Conservation (phyloP, 805 yeast genomes). For the Komagataella pseudopastoris region DNA sequence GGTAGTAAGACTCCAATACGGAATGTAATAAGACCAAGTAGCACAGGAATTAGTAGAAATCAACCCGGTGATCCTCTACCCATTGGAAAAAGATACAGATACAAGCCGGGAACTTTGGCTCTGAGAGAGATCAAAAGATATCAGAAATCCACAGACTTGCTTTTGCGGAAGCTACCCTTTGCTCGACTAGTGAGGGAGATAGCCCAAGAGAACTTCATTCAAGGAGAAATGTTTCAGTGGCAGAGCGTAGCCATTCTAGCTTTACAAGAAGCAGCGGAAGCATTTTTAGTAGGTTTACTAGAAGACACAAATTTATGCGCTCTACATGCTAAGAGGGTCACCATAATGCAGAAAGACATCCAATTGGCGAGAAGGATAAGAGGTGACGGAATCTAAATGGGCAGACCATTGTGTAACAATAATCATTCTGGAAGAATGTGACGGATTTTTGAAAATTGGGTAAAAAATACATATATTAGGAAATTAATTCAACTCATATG, state of each 20-base stretch:
- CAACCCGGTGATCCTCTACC: constrained; percentile 42
- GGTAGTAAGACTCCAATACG: not conserved
- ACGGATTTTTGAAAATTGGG: not conserved
- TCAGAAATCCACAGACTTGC: constrained; percentile 54
- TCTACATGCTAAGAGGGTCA: constrained; percentile 70
- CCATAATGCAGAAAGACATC: constrained; percentile 74
- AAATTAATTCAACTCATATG: not conserved
- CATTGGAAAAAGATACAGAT: constrained; percentile 20
- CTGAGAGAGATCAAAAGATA: constrained; percentile 53
- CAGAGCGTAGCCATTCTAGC: constrained; percentile 69
- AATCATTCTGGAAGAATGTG: not conserved
- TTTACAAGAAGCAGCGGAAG: constrained; percentile 72
- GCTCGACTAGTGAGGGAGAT: constrained; percentile 67
- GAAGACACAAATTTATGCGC: constrained; percentile 75
- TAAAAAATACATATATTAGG: not conserved
- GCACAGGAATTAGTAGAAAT: constrained; percentile 28
- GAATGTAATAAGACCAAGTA: not conserved
- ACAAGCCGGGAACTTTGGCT: constrained; percentile 54
- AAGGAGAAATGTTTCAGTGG: constrained; percentile 54
- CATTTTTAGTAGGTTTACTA: constrained; percentile 54
- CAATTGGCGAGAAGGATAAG: constrained; percentile 69
- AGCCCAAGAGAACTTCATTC: constrained; percentile 43
- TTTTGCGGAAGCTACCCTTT: constrained; percentile 63
- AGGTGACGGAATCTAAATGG: constrained; percentile 19
- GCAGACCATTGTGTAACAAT: not conserved